Conservation (phyloP, 768 basidiomycete genomes). For the Leccinellum albellum region DNA sequence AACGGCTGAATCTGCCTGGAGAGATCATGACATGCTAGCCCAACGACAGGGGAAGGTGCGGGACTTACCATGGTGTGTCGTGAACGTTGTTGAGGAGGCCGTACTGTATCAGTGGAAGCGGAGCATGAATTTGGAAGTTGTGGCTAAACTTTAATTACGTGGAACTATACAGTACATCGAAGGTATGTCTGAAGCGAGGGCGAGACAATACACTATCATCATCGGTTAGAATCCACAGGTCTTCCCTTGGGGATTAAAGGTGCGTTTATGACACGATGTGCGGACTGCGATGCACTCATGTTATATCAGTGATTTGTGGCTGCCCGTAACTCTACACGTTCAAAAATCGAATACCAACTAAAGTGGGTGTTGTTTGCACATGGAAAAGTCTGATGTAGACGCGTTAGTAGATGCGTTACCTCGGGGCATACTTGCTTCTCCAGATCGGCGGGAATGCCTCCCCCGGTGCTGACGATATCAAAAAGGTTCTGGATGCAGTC, state of each 20-base stretch:
- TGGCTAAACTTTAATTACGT: slow-evolving; percentile 43
- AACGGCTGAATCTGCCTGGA: slow-evolving; percentile 73
- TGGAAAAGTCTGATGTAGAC: background rate
- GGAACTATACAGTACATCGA: slow-evolving; percentile 58
- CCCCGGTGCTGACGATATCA: slow-evolving; percentile 84
- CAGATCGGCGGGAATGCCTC: slow-evolving; percentile 87
- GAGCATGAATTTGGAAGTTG: slow-evolving; percentile 35
- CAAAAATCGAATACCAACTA: slow-evolving; percentile 31
- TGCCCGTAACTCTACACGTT: slow-evolving; percentile 50
- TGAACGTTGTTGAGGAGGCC: slow-evolving; percentile 20
- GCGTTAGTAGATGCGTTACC: slow-evolving; percentile 70
- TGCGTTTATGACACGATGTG: slow-evolving; percentile 6
- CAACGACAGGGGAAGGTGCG: background rate
- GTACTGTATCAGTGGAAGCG: slow-evolving; percentile 12
- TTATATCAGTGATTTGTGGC: slow-evolving; percentile 83
- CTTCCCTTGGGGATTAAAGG: slow-evolving; percentile 90
- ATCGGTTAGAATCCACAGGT: slow-evolving; percentile 92
- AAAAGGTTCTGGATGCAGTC: slow-evolving; percentile 78
- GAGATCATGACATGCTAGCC: background rate
- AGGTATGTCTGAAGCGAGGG: background rate
- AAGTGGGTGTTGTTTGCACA: slow-evolving; percentile 37
- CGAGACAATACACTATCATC: slow-evolving; percentile 31
- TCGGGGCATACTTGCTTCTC: slow-evolving; percentile 97
- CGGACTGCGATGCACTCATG: slow-evolving; percentile 2
- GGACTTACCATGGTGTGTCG: slow-evolving; percentile 34